These are phyloP conservation scores for Madurella fahalii DNA, from an alignment of 2,329 filamentous ascomycete species.

Conservation along the genomic window DNA sequence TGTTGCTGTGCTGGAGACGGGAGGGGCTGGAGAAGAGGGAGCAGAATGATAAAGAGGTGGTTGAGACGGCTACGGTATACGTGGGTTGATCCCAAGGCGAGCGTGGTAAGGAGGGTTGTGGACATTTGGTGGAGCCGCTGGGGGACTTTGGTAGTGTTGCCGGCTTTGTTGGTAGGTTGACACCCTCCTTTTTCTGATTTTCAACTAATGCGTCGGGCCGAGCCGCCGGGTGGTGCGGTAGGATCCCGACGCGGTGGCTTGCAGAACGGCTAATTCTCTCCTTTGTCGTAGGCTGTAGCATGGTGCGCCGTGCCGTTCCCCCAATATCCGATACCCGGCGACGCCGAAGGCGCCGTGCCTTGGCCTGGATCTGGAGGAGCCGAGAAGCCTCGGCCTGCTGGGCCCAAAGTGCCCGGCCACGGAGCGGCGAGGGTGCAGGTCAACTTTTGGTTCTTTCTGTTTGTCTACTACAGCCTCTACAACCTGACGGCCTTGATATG, in stretches of 20 bases:
- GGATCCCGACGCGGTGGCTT: neutral
- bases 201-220: neutral
- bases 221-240: neutral
- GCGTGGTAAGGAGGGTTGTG: slow-evolving; percentile 54
- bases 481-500: slow-evolving; percentile 63
- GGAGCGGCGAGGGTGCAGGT: slow-evolving; percentile 60
- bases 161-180: slow-evolving; percentile 53
- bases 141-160: slow-evolving; percentile 56
- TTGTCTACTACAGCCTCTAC: slow-evolving; percentile 67
- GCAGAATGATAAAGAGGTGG: slow-evolving; percentile 32
- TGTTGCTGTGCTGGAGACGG: slow-evolving; percentile 30
- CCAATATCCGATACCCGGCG: slow-evolving; percentile 51
- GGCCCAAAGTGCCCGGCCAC: slow-evolving; percentile 54
- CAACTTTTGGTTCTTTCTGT: slow-evolving; percentile 69
- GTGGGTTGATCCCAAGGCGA: slow-evolving; percentile 58
- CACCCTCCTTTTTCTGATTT: neutral
- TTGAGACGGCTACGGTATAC: slow-evolving; percentile 44
- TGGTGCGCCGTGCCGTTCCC: slow-evolving; percentile 66
- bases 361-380: slow-evolving; percentile 23
- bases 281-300: slow-evolving; percentile 46
- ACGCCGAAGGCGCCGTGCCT: slow-evolving; percentile 28
- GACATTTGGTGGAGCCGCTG: slow-evolving; percentile 62
- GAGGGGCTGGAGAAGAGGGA: slow-evolving; percentile 23
- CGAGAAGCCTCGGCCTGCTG: slow-evolving; percentile 17
- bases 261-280: slow-evolving; percentile 15